Evolutionary conservation across 768 basidiomycete species (phyloP).

Genomic region (Kwoniella sp.): DNA sequence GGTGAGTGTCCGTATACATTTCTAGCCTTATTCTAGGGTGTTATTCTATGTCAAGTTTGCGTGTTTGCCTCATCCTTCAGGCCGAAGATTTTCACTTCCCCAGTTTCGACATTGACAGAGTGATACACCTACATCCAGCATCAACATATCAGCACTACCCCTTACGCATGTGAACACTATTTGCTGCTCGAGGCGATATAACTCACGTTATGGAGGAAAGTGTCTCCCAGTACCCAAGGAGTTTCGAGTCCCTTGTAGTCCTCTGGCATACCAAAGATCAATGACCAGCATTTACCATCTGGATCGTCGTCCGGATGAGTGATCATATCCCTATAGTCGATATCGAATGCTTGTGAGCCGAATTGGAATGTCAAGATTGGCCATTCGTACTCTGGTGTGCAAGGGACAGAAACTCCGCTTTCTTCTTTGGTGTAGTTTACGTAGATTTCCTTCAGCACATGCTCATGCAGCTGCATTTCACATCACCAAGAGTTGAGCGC

Average conservation of each 20-base stretch:
- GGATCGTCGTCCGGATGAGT: conserved; percentile 2
- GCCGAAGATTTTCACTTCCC: conserved; percentile 6
- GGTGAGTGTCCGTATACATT: too few relatives aligned
- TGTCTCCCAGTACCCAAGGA: conserved; percentile 15
- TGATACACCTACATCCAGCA: conserved; percentile 3
- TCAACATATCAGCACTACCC: neutral
- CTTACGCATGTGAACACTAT: too few relatives aligned
- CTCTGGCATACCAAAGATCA: conserved; percentile 1
- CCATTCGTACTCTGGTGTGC: neutral
- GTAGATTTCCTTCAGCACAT: neutral
- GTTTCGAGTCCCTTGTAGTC: neutral
- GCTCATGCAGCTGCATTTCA: neutral
- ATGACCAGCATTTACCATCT: conserved; percentile 1
- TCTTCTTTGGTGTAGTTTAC: neutral
- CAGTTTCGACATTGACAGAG: conserved; percentile 12
- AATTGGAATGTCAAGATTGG: neutral
- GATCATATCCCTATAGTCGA: conserved; percentile 8
- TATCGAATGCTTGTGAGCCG: neutral
- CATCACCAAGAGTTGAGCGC: too few relatives aligned
- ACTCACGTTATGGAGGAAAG: conserved; percentile 25
- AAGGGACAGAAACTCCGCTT: neutral
- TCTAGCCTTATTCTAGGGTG: too few relatives aligned
- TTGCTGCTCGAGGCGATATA: too few relatives aligned
- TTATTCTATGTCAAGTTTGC: too few relatives aligned
- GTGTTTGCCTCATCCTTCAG: neutral